Evolutionary conservation across 257 asterid species (phyloP), one percentile per base, ranked within the genome.

Genomic region (Penstemon eatonii): DNA sequence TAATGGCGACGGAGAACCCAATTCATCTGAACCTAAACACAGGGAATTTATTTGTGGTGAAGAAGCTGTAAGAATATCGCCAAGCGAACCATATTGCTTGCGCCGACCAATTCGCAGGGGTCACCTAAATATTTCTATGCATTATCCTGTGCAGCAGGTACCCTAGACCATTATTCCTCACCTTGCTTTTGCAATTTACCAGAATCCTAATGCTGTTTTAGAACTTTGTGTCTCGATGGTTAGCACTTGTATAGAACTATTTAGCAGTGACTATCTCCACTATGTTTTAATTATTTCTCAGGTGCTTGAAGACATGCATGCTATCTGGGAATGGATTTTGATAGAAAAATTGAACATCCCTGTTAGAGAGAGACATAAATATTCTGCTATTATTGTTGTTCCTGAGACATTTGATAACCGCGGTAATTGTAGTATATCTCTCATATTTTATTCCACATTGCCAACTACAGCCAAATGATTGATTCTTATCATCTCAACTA

Each of bases 101-200:
- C 77, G 86, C 50, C 91, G 99, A 19, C 99, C 99, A 64, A 86
- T 94, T 70, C 99, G 99, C 70, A 82, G 99, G 79, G 99, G 99
- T 44, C 97, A 89, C 79, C 84, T 94, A 77, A 94, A 91, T 77
- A 84, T 89, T 66, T 94, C 99, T 78, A 80, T 82, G 68, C 79
- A 89, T 82, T 94, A 91, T 78, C 84, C 97, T 56, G 69, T 80
- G 82, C 97, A 90, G 83, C 97, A 94, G 96, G 99, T 94, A 78
- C 63, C 39, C 41, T 52, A 62, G 71, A 55, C 37, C 13, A 13
- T 50, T 41, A 36, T 56, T 76, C 46, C 41, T 43, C 36, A 49
- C 44, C 69, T 19, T 36, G 18, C 25, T 37, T 74, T 41, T 64
- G 8, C 59, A n/a, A 43, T 18, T 68, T 60, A 50, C 40, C 19